Evolutionary conservation across 495 filamentous ascomycete genomes (phyloP), one percentile per base, ranked within the genome.

Genomic region (Aspergillus homomorphus): DNA sequence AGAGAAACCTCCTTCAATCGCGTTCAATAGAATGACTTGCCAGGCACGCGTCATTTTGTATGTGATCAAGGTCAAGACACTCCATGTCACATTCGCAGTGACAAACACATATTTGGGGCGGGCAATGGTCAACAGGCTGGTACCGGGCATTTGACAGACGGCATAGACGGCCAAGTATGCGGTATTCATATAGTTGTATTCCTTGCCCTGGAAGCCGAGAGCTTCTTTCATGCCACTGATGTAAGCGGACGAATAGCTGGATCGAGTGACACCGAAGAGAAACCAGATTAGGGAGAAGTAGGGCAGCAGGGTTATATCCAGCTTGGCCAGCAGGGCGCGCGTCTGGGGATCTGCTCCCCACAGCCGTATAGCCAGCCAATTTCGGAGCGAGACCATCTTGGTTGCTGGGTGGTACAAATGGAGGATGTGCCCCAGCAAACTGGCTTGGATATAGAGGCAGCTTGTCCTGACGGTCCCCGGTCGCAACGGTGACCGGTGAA

Each of bases 121-220:
- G 7, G 57, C 55, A 8, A 73, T 53, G 8, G 70, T 73, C 51
- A 73, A 53, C 0, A 71, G 58, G 43, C 68, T 71, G 8, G 70
- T 73, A 6, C 69, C 69, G 0, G 70, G 72, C 52, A 75, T 75
- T 51, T 75, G 72, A 22, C 59, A 75, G 16, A 75, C 72, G 1
- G 70, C 70, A 58, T 75, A 75, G 3, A 70, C 65, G 9, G 72
- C 70, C 54, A 73, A 21, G 51, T 75, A 75, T 1, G 69, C 67
- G 5, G 72, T 75, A 20, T 52, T 73, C 72, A 75, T 70, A 38
- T 75, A 75, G 46, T 73, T 75, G 54, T 70, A 75, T 10, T 72
- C 66, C 41, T 73, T 75, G 1, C 72, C 70, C 26, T 73, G 46
- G 30, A 75, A 75, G 14, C 61, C 33, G 0, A 75, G 58, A 0